Evolutionary conservation across 192 early-diverging fungal species (phyloP).

Genomic region (Anaeromyces robustus): DNA sequence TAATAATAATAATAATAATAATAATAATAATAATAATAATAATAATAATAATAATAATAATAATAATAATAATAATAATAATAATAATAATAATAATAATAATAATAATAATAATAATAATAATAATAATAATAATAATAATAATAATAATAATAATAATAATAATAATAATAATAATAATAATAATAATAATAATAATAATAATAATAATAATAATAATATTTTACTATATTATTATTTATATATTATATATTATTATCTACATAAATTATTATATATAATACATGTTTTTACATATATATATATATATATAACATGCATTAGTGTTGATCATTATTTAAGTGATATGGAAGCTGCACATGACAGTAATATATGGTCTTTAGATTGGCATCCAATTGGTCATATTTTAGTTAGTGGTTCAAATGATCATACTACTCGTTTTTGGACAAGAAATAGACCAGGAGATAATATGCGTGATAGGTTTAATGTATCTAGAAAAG

Average conservation of each 20-base stretch:
- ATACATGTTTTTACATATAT: no score
- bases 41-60: not conserved
- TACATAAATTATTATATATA: not conserved
- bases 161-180: no score
- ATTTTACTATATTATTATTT: no score
- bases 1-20: no score
- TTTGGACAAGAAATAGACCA: slow-evolving; percentile 88
- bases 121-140: no score
- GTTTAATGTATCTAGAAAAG: slow-evolving; percentile 13
- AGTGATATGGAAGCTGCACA: slow-evolving; percentile 62
- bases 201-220: no score
- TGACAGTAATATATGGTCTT: slow-evolving; percentile 77
- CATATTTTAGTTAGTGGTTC: slow-evolving; percentile 86
- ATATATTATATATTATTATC: slow-evolving; percentile 6
- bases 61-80: slow-evolving; percentile 1
- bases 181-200: no score
- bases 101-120: no score
- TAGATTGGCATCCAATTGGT: slow-evolving; percentile 95
- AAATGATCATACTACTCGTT: slow-evolving; percentile 90
- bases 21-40: no score
- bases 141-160: no score
- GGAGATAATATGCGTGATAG: slow-evolving; percentile 42
- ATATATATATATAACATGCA: no score
- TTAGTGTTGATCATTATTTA: slow-evolving; percentile 22
- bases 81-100: no score